Conservation (phyloP, 1,284 basidiomycete species). For the Tilletia caries region DNA sequence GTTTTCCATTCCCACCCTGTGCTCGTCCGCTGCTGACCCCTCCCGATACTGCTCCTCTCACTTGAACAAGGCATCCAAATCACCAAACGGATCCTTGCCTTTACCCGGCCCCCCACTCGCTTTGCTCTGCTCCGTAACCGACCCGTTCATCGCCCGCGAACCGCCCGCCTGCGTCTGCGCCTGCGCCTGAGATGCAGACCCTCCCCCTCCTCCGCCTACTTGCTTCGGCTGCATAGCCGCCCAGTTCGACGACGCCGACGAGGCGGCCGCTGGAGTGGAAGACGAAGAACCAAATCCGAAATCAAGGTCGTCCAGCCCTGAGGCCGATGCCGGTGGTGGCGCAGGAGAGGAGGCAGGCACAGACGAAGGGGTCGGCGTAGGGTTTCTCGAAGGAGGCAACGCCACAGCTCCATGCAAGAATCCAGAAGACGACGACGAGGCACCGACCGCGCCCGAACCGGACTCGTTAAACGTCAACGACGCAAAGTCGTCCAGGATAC, state of each 20-base stretch:
- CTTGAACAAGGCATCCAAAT: constrained; percentile 43
- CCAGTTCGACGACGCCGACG: not conserved
- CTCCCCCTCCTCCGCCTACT: not conserved
- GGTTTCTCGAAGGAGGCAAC: not conserved
- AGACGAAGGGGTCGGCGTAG: not conserved
- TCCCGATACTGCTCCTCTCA: constrained; percentile 9
- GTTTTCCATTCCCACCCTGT: too few species aligned
- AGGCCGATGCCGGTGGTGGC: not conserved
- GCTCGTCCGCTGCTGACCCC: not conserved
- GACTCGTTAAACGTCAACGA: constrained; percentile 39
- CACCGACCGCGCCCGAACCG: not conserved
- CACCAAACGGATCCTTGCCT: constrained; percentile 43
- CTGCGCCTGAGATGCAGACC: not conserved
- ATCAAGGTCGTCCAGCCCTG: constrained; percentile 2
- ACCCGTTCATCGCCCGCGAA: constrained; percentile 1
- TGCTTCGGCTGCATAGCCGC: not conserved
- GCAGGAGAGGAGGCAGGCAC: not conserved
- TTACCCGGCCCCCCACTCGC: constrained; percentile 10
- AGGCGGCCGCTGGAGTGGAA: not conserved
- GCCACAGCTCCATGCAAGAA: constrained; percentile 2
- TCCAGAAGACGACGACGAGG: not conserved
- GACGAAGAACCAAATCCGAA: not conserved
- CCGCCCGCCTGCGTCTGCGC: not conserved
- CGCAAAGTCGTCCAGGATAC: constrained; percentile 44
- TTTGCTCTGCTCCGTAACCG: constrained; percentile 9